phyloP scores from a whole-genome alignment of 148 eudicot species.

The Selenicereus undatus region DNA sequence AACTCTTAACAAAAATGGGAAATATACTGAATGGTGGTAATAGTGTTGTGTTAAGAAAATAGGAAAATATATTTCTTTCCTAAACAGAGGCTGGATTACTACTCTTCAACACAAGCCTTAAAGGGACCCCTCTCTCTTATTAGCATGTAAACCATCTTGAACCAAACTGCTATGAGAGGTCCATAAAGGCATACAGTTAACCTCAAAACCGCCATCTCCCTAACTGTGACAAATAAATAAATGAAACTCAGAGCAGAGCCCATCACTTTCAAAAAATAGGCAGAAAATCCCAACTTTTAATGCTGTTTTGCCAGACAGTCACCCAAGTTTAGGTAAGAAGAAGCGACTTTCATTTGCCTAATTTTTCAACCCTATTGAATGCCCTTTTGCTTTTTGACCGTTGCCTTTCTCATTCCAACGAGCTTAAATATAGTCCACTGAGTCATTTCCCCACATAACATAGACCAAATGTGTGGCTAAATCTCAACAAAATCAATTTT shows the following conservation, averaged over 20 bases:
- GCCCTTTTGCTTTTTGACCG: background rate
- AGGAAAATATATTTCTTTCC: background rate
- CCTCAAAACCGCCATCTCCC: slow-evolving; percentile 1
- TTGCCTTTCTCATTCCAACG: background rate
- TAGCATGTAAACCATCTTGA: background rate
- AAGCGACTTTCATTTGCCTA: background rate
- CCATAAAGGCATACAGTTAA: background rate
- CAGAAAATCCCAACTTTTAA: background rate
- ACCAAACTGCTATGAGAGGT: background rate
- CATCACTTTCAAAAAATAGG: background rate
- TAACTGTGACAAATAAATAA: background rate
- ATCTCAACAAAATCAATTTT: background rate
- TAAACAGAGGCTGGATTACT: too few species aligned
- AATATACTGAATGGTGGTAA: too few species aligned
- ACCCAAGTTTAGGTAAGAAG: background rate
- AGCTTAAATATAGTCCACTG: background rate
- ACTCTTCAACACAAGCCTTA: background rate
- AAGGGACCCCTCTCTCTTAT: background rate
- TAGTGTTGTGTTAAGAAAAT: background rate
- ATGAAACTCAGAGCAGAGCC: background rate
- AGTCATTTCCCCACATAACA: background rate
- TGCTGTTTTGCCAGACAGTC: background rate
- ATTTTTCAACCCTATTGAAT: background rate
- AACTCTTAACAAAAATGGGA: too few species aligned
- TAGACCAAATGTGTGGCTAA: background rate